These are phyloP conservation scores for Paraconiothyrium brasiliense DNA, from an alignment of 2,329 filamentous ascomycete species.

Conservation along the genomic window DNA sequence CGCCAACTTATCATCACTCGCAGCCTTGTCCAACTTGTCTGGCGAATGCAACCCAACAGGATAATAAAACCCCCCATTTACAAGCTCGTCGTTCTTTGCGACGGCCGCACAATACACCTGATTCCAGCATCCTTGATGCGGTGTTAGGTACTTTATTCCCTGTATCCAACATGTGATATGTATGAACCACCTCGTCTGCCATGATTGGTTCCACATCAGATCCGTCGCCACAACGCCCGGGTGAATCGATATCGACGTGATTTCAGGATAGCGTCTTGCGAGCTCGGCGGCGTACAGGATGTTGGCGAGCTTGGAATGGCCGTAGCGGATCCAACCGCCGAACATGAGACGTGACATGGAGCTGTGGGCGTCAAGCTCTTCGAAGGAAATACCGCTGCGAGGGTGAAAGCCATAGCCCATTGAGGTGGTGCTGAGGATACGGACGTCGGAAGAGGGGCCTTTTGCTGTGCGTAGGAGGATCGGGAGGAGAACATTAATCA, in stretches of 20 bases:
- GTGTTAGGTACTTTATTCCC: slow-evolving; percentile 11
- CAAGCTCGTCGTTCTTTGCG: slow-evolving; percentile 39
- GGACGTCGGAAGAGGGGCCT: slow-evolving; percentile 49
- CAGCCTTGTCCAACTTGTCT: slow-evolving; percentile 14
- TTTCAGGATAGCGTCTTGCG: slow-evolving; percentile 52
- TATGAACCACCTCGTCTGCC: slow-evolving; percentile 21
- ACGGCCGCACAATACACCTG: slow-evolving; percentile 46
- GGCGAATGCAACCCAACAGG: slow-evolving; percentile 24
- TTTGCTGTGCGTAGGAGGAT: slow-evolving; percentile 50
- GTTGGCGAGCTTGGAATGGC: slow-evolving; percentile 58
- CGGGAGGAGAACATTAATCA: slow-evolving; percentile 54
- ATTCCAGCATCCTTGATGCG: slow-evolving; percentile 41
- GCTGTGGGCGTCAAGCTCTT: slow-evolving; percentile 36
- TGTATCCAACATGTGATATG: slow-evolving; percentile 13
- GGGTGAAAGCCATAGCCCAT: slow-evolving; percentile 30
- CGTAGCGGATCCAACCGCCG: slow-evolving; percentile 53
- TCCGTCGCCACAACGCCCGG: slow-evolving; percentile 52
- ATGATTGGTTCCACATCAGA: slow-evolving; percentile 9
- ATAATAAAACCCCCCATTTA: slow-evolving; percentile 51
- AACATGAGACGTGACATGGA: slow-evolving; percentile 29
- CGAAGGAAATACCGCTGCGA: slow-evolving; percentile 43
- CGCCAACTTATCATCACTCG: slow-evolving; percentile 19
- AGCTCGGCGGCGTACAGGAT: slow-evolving; percentile 54
- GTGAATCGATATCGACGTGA: slow-evolving; percentile 53
- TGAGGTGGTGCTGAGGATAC: slow-evolving; percentile 52